Base-by-base conservation (phyloP, 345 rosid genomes). In the Durio zibethinus region DNA sequence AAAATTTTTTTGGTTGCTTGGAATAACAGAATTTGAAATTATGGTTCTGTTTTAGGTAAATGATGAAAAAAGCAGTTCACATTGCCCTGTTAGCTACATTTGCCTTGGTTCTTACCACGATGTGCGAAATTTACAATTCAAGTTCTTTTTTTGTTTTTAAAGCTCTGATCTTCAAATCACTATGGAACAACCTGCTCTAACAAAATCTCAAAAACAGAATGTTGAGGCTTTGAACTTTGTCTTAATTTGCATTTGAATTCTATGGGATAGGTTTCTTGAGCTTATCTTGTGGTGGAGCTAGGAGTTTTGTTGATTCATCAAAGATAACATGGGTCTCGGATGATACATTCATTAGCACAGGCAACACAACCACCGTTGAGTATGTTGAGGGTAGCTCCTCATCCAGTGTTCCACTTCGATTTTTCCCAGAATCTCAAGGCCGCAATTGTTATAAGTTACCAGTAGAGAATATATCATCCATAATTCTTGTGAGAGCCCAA, bases 211-310 rank as follows among this genome's bases (percentile, higher is more conserved):
- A 25, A 16, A 9, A 68, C 54, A 43, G 23, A 38, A 57, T 25
- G 14, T 10, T 60, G 69, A 18, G 16, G 40, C 69, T 43, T 53
- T 45, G 47, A 50, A 73, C n/a, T 56, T 54, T 54, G 64, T n/a
- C 27, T n/a, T 36, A 50, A 33, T 7, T 59, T 50, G 52, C 21
- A 11, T 62, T 65, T 42, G n/a, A n/a, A n/a, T n/a, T 53, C 15
- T 63, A 15, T 71, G 78, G 14, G 72, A 75, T 93, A 94, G 98
- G 94, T 85, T 94, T 90, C 85, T 80, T 94, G 86, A 94, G 98
- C 75, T 83, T 94, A 60, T 79, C 91, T 2, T 94, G 98, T 80
- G 97, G 98, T 10, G 95, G 89, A 52, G 78, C 86, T 4, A 50
- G 52, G 61, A 77, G 81, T 73, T 94, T 77, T 62, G 76, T 78